A percentile compares a stretch with the other conserved stretches of the same genome.
These are phyloP conservation scores for Ganoderma lucidum DNA, from an alignment of 1,284 basidiomycete species.

Conservation along the genomic window DNA sequence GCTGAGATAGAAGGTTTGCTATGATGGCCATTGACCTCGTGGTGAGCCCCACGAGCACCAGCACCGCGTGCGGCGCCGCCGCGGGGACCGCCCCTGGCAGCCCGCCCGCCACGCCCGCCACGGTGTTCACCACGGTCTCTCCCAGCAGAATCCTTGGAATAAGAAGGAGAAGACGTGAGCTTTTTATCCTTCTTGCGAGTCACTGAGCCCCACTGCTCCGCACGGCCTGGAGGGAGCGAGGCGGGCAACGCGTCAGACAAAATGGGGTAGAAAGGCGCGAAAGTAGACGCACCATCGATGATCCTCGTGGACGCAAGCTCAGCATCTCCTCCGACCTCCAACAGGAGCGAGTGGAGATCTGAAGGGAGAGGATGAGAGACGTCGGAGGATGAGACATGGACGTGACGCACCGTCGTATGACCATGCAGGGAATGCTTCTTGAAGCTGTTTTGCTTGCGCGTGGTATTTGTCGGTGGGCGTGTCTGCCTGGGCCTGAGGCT, in stretches of 20 bases:
- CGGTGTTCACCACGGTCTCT: constrained; percentile 66
- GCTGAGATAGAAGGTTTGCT: constrained; percentile 37
- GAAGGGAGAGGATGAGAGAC: constrained; percentile 24
- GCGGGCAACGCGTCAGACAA: constrained; percentile 21
- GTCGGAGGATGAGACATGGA: constrained; percentile 37
- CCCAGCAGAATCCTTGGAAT: constrained; percentile 54
- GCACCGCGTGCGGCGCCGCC: constrained; percentile 62
- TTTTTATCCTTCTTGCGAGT: constrained; percentile 91
- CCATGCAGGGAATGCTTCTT: constrained; percentile 83
- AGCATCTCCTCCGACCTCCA: constrained; percentile 79
- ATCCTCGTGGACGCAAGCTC: constrained; percentile 81
- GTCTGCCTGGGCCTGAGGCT: constrained; percentile 38
- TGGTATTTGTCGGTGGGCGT: constrained; percentile 52
- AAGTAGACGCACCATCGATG: constrained; percentile 69
- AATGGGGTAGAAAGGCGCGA: constrained; percentile 14
- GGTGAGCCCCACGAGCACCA: constrained; percentile 62
- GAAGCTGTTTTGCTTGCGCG: constrained; percentile 64
- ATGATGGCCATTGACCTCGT: constrained; percentile 59
- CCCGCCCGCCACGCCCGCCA: constrained; percentile 68
- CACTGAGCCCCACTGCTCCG: constrained; percentile 87
- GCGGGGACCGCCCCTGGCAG: constrained; percentile 68
- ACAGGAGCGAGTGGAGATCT: constrained; percentile 82
- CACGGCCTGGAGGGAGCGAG: constrained; percentile 61
- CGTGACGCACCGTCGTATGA: constrained; percentile 71
- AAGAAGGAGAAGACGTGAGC: constrained; percentile 42